Conservation (phyloP, 306 rosid species). For the Begonia peltatifolia region DNA sequence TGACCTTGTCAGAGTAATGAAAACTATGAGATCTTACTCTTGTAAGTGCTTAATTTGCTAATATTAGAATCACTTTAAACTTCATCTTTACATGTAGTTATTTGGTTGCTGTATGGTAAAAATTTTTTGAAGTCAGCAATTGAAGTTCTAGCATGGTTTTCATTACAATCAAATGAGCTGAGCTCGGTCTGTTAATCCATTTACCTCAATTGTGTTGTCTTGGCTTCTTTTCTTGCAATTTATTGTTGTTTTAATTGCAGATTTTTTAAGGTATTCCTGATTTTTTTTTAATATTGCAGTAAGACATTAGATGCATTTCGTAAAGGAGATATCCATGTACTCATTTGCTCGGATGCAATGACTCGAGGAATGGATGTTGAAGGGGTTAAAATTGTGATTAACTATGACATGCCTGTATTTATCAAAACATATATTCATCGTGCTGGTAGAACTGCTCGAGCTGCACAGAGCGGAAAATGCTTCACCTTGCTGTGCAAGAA, state of each 20-base stretch:
- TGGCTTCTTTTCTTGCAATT: background rate
- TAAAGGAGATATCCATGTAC: constrained; percentile 72
- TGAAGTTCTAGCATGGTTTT: too few relatives aligned
- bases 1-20: too few relatives aligned
- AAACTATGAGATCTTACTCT: too few relatives aligned
- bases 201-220: background rate
- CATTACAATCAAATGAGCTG: too few relatives aligned
- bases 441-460: constrained; percentile 95
- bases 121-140: too few relatives aligned
- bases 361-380: constrained; percentile 97
- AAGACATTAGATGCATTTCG: constrained; percentile 70
- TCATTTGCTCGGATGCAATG: constrained; percentile 91
- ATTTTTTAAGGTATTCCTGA: constrained; percentile 1
- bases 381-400: constrained; percentile 74
- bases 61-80: too few relatives aligned
- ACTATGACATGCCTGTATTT: constrained; percentile 69
- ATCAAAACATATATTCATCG: constrained; percentile 82
- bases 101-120: too few relatives aligned
- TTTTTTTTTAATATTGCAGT: constrained; percentile 30
- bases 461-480: constrained; percentile 77
- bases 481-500: constrained; percentile 60
- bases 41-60: too few relatives aligned
- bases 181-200: too few relatives aligned
- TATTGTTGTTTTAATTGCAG: background rate
- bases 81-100: too few relatives aligned